Base-by-base conservation (phyloP, 1,139 yeast genomes). In the Kodamaea arcana region DNA sequence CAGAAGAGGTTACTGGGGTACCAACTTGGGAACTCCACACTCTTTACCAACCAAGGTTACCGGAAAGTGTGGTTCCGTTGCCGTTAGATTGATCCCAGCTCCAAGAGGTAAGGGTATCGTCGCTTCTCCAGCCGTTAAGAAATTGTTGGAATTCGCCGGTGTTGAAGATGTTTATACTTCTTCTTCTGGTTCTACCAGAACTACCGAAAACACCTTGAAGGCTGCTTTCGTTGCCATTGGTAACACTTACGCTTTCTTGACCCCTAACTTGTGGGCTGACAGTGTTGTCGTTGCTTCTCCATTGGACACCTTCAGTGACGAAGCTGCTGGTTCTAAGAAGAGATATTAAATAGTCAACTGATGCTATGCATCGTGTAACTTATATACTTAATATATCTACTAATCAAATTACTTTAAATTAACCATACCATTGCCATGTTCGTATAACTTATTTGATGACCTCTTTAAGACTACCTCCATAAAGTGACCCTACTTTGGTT, bases 1-100 rank as follows among this genome's bases (percentile, higher is more conserved):
- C 78, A 90, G 99, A 83, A 88, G 98, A 83, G 99, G 99, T 80
- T 92, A 92, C 92, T 92, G 99, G 99, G 99, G 99, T 77, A 75
- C 95, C 72, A 86, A 87, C 81, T 86, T 92, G 74, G 99, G 98
- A 83, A 83, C 86, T 73, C 98, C 98, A 66, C 99, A 92, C 85
- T 86, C 98, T 55, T 83, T 92, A 69, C 94, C 96, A 65, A 76
- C 83, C 77, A 92, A 92, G 88, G 87, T 90, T 67, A 84, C 97
- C 55, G 97, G 97, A 80, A 90, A 88, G 87, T 90, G 97, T 80
- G 97, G 97, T 81, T 90, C 97, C 72, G 97, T 92, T 65, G 71
- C 83, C 50, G 95, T 88, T 57, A 90, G 97, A 85, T 84, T 92
- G 69, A 90, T 92, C 66, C 99, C 99, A 72, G 99, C 99, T 57